phyloP scores from a whole-genome alignment of 768 basidiomycete species.

The Chlorophyllum brunneum region DNA sequence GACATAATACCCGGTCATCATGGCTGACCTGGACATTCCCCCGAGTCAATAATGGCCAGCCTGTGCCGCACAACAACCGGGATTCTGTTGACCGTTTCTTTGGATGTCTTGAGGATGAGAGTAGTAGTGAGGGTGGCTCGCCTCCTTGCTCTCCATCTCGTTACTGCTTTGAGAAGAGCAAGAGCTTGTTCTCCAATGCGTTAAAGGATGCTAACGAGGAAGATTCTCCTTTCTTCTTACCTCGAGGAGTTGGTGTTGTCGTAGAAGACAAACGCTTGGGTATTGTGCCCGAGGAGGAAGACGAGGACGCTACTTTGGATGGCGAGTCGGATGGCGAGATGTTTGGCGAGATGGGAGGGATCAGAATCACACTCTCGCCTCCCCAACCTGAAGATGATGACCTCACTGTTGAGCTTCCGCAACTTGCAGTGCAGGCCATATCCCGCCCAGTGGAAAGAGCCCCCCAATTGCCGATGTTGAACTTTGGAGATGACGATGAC shows the following conservation, averaged over 20 bases:
- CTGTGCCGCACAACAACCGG: conserved; percentile 16
- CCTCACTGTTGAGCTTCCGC: conserved; percentile 22
- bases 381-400: conserved; percentile 40
- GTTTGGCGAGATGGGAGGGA: conserved; percentile 64
- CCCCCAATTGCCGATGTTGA: conserved; percentile 30
- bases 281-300: conserved; percentile 27
- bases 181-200: conserved; percentile 54
- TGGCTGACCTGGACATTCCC: conserved; percentile 76
- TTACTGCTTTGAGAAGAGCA: conserved; percentile 53
- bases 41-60: not conserved
- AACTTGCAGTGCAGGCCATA: conserved; percentile 23
- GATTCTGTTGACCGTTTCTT: conserved; percentile 77
- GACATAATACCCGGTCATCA: conserved; percentile 36
- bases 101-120: conserved; percentile 60
- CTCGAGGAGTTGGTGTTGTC: conserved; percentile 34
- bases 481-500: conserved; percentile 29
- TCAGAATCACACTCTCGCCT: conserved; percentile 69
- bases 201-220: conserved; percentile 51
- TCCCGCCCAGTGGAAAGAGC: conserved; percentile 22
- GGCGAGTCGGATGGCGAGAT: conserved; percentile 45
- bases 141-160: conserved; percentile 41
- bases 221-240: conserved; percentile 43
- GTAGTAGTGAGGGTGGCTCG: conserved; percentile 27
- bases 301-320: conserved; percentile 30
- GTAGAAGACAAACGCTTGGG: conserved; percentile 43